Evolutionary conservation across 208 protist species (phyloP).

Genomic region (Trypanosomatidae sp.): DNA sequence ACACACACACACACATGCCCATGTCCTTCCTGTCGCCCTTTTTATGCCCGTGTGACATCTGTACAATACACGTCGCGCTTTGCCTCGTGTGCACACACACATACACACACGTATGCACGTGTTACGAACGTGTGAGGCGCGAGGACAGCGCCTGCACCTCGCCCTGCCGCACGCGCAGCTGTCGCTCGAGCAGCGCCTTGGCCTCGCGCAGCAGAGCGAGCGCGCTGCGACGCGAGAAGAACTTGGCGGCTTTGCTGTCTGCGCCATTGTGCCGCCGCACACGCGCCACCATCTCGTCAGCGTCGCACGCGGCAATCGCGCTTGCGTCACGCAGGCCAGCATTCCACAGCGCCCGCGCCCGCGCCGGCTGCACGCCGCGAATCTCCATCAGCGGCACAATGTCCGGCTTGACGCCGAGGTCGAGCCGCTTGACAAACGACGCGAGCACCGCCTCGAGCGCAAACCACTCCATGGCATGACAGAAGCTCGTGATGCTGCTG

Average conservation of each 20-base stretch:
- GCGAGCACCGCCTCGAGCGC: constrained; percentile 75
- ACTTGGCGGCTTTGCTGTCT: constrained; percentile 50
- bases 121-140: too few relatives aligned
- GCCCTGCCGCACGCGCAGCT: constrained; percentile 55
- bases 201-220: constrained; percentile 41
- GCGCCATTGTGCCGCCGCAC: constrained; percentile 39
- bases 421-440: constrained; percentile 75
- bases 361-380: constrained; percentile 39
- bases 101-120: too few relatives aligned
- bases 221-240: constrained; percentile 54
- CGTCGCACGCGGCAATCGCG: constrained; percentile 29
- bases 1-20: too few relatives aligned
- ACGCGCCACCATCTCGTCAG: constrained; percentile 38
- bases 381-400: constrained; percentile 88
- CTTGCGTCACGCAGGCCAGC: constrained; percentile 51
- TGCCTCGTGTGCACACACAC: too few relatives aligned
- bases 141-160: constrained; percentile 45
- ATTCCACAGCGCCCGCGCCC: constrained; percentile 73
- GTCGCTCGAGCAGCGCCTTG: constrained; percentile 28
- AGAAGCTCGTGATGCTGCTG: constrained; percentile 81
- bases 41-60: too few relatives aligned
- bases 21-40: too few relatives aligned
- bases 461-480: constrained; percentile 83
- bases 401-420: constrained; percentile 83
- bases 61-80: too few relatives aligned